Evolutionary conservation across 495 filamentous ascomycete species (phyloP).

Genomic region (Neurospora discreta): DNA sequence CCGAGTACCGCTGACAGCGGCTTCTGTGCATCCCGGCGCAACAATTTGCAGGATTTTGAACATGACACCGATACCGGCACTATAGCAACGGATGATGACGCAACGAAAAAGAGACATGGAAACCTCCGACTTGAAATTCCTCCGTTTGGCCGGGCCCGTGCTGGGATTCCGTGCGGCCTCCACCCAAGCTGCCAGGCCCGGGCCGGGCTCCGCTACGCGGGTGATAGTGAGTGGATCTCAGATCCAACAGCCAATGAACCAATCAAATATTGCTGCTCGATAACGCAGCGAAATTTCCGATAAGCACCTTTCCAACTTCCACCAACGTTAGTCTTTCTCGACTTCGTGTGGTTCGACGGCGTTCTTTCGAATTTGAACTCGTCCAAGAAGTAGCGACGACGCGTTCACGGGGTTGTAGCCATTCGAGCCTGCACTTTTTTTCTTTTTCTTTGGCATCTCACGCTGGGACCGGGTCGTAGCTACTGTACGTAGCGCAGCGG

Average conservation of each 20-base stretch:
- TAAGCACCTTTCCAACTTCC: not conserved
- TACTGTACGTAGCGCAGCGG: not conserved
- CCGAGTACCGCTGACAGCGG: not conserved
- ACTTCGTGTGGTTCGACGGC: not conserved
- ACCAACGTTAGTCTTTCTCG: not conserved
- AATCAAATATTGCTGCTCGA: not conserved
- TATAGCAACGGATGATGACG: not conserved
- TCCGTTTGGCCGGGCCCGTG: not conserved
- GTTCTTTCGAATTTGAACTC: not conserved
- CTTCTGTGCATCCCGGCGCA: not conserved
- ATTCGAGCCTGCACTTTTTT: not conserved
- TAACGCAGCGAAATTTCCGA: not conserved
- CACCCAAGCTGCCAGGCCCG: not conserved
- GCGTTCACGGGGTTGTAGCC: not conserved
- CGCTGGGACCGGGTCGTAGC: not conserved
- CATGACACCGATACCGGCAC: not conserved
- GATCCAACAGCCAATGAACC: not conserved
- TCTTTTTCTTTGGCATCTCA: not conserved
- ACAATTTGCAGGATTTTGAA: not conserved
- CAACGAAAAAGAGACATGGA: not conserved
- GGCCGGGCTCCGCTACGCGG: not conserved
- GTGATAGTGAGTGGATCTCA: not conserved
- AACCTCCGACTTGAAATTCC: not conserved
- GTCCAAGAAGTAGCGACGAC: not conserved
- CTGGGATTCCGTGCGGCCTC: too few species aligned